A percentile compares a stretch with the other conserved stretches of the same genome.
Evolutionary conservation across 139 green algal genomes (phyloP).

Genomic region (Chlamydomonas incerta): DNA sequence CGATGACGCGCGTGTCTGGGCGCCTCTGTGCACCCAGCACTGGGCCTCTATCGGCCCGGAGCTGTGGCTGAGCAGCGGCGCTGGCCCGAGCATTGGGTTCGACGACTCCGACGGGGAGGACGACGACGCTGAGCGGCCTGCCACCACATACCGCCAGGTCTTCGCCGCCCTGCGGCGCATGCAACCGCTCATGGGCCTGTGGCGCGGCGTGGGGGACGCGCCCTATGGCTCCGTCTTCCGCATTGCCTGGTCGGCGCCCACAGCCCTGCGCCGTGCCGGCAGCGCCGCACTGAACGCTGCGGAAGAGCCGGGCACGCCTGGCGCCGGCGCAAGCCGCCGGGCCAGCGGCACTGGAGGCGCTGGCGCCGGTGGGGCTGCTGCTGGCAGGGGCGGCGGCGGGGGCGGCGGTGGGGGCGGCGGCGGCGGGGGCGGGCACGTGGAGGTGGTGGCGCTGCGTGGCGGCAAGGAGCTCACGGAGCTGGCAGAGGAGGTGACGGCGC

Average conservation of each 20-base stretch:
- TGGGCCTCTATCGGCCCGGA: background rate
- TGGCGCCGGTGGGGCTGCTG: background rate
- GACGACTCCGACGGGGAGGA: background rate
- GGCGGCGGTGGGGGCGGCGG: background rate
- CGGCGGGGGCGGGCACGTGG: background rate
- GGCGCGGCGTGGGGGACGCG: conserved; percentile 5
- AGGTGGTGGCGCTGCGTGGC: conserved; percentile 20
- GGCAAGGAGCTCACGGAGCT: background rate
- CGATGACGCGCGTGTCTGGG: background rate
- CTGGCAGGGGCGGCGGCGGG: background rate
- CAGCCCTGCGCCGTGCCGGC: no score
- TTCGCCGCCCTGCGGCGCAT: conserved; percentile 12
- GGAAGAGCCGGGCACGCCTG: no score
- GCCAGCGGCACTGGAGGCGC: background rate
- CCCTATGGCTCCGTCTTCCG: conserved; percentile 30
- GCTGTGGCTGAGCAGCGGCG: no score
- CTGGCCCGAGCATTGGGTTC: background rate
- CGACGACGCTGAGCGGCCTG: no score
- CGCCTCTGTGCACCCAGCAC: background rate
- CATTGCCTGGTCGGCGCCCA: background rate
- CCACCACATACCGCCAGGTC: background rate
- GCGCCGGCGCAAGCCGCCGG: background rate
- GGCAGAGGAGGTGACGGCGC: background rate
- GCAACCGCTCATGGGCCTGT: conserved; percentile 25
- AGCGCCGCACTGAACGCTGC: no score